Conservation (phyloP, 306 rosid genomes). For the Ammopiptanthus mongolicus region DNA sequence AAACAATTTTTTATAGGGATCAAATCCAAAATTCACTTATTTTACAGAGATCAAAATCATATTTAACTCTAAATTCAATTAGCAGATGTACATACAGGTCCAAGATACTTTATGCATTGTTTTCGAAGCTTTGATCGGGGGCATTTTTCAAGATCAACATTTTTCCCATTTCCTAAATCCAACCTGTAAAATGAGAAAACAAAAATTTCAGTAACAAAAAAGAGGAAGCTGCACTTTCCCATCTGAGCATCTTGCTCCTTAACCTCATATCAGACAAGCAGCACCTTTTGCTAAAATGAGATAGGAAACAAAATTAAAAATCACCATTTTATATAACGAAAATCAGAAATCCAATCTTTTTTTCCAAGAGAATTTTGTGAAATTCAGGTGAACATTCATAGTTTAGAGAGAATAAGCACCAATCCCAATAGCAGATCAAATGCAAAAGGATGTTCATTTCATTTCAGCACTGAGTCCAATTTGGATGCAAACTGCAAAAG, state of each 20-base stretch:
- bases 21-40: too few species aligned
- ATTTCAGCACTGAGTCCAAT: background rate
- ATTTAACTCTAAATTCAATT: too few species aligned
- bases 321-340: background rate
- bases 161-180: conserved; percentile 81
- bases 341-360: background rate
- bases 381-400: background rate
- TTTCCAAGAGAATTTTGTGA: background rate
- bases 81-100: conserved; percentile 63
- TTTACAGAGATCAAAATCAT: too few species aligned
- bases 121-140: conserved; percentile 59
- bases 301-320: conserved; percentile 1
- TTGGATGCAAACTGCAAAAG: background rate
- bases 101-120: conserved; percentile 90
- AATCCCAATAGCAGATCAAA: background rate
- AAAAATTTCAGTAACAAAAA: conserved; percentile 3
- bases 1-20: too few species aligned
- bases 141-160: conserved; percentile 56
- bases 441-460: background rate
- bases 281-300: background rate
- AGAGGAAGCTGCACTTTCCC: background rate
- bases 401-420: background rate
- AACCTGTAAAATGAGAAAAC: conserved; percentile 45
- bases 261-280: background rate
- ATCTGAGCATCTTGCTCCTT: background rate